Evolutionary conservation across 306 rosid genomes (phyloP).

Genomic region (Castanospermum australe): DNA sequence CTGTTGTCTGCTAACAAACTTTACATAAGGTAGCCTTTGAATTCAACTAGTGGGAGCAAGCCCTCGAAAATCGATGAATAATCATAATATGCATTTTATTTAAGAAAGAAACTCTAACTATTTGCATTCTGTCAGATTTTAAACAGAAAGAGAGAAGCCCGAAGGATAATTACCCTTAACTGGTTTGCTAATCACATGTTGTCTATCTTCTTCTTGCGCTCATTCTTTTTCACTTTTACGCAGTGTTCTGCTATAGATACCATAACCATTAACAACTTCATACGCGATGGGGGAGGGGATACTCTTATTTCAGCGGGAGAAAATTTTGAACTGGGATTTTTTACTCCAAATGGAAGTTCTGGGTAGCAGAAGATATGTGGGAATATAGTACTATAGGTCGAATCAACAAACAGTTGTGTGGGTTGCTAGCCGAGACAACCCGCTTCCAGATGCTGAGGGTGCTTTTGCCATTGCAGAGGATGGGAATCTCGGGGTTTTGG

Average conservation of each 20-base stretch:
- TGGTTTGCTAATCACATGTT: constrained; percentile 38
- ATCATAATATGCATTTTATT: background rate
- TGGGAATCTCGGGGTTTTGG: constrained; percentile 64
- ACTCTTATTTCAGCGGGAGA: constrained; percentile 65
- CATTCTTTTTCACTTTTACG: constrained; percentile 34
- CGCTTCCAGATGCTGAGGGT: constrained; percentile 51
- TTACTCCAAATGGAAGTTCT: constrained; percentile 64
- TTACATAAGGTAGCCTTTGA: constrained; percentile 22
- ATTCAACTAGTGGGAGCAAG: constrained; percentile 25
- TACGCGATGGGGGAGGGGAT: constrained; percentile 37
- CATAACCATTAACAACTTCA: constrained; percentile 31
- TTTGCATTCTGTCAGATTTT: constrained; percentile 29
- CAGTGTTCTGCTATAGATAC: constrained; percentile 52
- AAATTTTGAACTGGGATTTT: constrained; percentile 66
- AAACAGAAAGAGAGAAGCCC: constrained; percentile 36
- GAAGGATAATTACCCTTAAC: constrained; percentile 34
- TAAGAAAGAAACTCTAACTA: constrained; percentile 25
- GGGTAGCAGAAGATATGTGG: constrained; percentile 60
- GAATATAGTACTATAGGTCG: constrained; percentile 69
- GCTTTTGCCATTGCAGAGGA: constrained; percentile 52
- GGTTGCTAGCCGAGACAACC: constrained; percentile 74
- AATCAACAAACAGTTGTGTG: constrained; percentile 62
- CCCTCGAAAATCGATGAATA: constrained; percentile 24
- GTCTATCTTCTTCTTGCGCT: constrained; percentile 26
- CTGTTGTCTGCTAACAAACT: constrained; percentile 24